Conservation (phyloP, 2,329 filamentous ascomycete genomes). For the Exophiala dermatitidis region DNA sequence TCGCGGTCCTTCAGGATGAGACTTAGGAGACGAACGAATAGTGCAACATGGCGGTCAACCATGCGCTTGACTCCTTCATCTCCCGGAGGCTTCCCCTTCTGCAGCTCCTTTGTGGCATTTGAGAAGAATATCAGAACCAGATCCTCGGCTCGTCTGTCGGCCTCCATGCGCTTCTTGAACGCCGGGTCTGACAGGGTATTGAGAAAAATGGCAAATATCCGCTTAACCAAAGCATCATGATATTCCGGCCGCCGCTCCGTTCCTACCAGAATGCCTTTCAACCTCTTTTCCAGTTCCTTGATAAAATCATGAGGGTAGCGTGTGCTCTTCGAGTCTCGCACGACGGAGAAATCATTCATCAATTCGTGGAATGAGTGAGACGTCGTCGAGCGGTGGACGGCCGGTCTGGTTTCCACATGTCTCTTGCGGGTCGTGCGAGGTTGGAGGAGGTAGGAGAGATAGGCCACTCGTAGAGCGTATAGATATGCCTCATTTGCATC, state of each 20-base stretch:
- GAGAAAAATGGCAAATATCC: conserved; percentile 89
- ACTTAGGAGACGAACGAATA: conserved; percentile 83
- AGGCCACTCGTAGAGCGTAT: conserved; percentile 83
- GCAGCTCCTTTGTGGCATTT: conserved; percentile 81
- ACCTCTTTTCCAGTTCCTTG: conserved; percentile 64
- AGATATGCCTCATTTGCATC: conserved; percentile 74
- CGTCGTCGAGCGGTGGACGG: conserved; percentile 53
- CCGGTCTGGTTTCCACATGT: conserved; percentile 61
- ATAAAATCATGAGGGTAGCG: conserved; percentile 66
- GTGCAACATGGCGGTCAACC: conserved; percentile 86
- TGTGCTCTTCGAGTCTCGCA: conserved; percentile 61
- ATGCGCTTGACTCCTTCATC: conserved; percentile 88
- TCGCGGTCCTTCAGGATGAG: conserved; percentile 75
- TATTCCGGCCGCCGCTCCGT: conserved; percentile 80
- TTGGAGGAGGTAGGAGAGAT: conserved; percentile 85
- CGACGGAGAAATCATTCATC: conserved; percentile 74
- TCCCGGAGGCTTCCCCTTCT: conserved; percentile 64
- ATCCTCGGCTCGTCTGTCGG: conserved; percentile 87
- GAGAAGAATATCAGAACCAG: conserved; percentile 95
- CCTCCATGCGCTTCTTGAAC: conserved; percentile 87
- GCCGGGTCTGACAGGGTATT: conserved; percentile 83
- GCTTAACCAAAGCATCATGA: conserved; percentile 81
- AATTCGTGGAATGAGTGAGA: conserved; percentile 71
- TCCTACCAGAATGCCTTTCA: conserved; percentile 73
- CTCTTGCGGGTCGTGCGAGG: conserved; percentile 84